Base-by-base conservation (phyloP, 345 rosid genomes). In the Citrus medica region DNA sequence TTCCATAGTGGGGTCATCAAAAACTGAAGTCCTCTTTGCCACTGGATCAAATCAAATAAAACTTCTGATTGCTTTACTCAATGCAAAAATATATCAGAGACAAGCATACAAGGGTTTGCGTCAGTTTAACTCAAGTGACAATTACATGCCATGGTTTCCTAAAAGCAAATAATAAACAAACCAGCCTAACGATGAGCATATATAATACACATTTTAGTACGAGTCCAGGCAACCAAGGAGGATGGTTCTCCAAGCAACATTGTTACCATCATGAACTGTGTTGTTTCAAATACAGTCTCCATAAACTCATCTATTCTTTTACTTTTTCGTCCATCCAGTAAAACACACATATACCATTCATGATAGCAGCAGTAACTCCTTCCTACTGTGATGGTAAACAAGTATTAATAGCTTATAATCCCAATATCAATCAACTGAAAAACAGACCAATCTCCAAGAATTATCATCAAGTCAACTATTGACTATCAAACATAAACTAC, bases 1-100 rank as follows among this genome's bases (percentile, higher is more conserved):
- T 82, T 90, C 93, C 88, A 79, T 74, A 13, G 91, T 88, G 48
- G 93, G 93, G 81, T 90, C 91, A 33, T 90, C 93, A 75, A 90
- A 90, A 61, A 90, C 90, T 1, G 91, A 90, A 42, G 90, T 85
- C 79, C 90, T 84, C 87, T 90, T 90, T 59, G 91, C 93, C 89
- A 90, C 93, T 90, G 79, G 46, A 37, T 66, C 51, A 73, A 63
- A 67, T 40, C 48, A 75, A 42, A n/a, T 21, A 71, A 55, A 55
- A 28, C n/a, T 32, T 71, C 71, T 64, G 35, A 67, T 14, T 37
- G 51, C 25, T 69, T 48, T 27, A 67, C 24, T 58, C 25, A 58
- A 58, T 9, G 67, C 71, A 78, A 28, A 10, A 46, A 61, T 19
- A 32, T 32, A 16, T 27, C 56, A 38, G 24, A 67, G 51, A 75